Evolutionary conservation across 257 asterid genomes (phyloP).

Genomic region (Salvia miltiorrhiza): DNA sequence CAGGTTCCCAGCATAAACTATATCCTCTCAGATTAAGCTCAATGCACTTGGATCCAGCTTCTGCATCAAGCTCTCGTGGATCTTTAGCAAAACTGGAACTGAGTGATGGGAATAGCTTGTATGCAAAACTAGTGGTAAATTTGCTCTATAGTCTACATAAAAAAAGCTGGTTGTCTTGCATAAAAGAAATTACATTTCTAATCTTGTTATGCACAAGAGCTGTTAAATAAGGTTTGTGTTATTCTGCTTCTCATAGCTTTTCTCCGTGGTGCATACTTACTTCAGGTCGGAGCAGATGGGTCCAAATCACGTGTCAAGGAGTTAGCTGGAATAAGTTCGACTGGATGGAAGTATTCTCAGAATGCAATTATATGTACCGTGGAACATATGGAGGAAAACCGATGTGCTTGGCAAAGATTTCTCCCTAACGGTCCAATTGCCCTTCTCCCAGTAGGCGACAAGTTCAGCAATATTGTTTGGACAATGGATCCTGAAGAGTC

Average conservation of each 20-base stretch:
- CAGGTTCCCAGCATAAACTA: slow-evolving; percentile 51
- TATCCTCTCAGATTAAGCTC: slow-evolving; percentile 71
- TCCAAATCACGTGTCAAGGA: slow-evolving; percentile 91
- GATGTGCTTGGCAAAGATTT: slow-evolving; percentile 93
- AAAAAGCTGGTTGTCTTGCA: background rate
- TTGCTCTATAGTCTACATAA: background rate
- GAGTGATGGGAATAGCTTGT: slow-evolving; percentile 65
- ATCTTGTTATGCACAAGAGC: background rate
- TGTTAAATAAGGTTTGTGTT: background rate
- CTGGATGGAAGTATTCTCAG: slow-evolving; percentile 93
- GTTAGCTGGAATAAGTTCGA: slow-evolving; percentile 76
- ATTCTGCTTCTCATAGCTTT: slow-evolving; percentile 1
- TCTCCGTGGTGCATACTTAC: slow-evolving; percentile 10
- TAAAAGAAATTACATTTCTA: background rate
- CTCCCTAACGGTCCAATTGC: slow-evolving; percentile 91
- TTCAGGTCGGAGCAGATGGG: slow-evolving; percentile 96
- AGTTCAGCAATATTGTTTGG: slow-evolving; percentile 95
- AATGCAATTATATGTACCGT: slow-evolving; percentile 89
- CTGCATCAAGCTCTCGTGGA: slow-evolving; percentile 34
- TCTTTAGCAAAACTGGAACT: slow-evolving; percentile 69
- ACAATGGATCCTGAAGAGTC: slow-evolving; percentile 87
- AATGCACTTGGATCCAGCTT: slow-evolving; percentile 43
- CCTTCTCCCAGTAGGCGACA: slow-evolving; percentile 80
- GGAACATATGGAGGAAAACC: slow-evolving; percentile 55
- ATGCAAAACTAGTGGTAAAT: slow-evolving; percentile 86